phyloP scores from a whole-genome alignment of 805 yeast species.

The Kazachstania martiniae region DNA sequence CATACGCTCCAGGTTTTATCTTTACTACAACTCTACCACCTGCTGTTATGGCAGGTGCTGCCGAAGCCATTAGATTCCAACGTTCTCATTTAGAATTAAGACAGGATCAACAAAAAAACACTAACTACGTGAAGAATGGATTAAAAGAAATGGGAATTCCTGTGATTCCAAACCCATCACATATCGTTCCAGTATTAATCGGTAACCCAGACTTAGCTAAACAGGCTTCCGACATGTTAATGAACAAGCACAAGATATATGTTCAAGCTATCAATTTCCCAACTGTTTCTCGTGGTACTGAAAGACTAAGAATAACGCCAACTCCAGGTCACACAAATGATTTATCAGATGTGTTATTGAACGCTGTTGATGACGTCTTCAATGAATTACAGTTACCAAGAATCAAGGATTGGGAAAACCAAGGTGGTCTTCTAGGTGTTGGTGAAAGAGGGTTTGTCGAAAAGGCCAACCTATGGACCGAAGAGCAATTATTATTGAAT shows the following conservation, averaged over 20 bases:
- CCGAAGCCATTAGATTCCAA: conserved; percentile 77
- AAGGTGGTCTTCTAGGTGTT: conserved; percentile 89
- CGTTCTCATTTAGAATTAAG: conserved; percentile 70
- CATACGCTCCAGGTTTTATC: conserved; percentile 94
- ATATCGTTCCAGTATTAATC: conserved; percentile 88
- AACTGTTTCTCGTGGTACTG: conserved; percentile 91
- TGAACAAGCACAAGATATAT: conserved; percentile 76
- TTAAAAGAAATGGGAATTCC: conserved; percentile 73
- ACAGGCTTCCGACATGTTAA: conserved; percentile 77
- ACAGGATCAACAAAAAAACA: conserved; percentile 72
- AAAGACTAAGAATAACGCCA: conserved; percentile 95
- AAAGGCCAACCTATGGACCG: conserved; percentile 78
- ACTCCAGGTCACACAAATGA: conserved; percentile 90
- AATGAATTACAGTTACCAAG: conserved; percentile 63
- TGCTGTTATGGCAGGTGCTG: conserved; percentile 92
- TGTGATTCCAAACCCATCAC: conserved; percentile 94
- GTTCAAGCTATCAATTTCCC: conserved; percentile 99
- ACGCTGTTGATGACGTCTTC: conserved; percentile 75
- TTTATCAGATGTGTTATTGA: conserved; percentile 63
- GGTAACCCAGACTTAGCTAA: conserved; percentile 94
- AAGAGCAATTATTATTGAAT: conserved; percentile 55
- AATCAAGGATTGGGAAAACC: conserved; percentile 60
- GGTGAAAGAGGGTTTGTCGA: conserved; percentile 43
- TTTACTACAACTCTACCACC: conserved; percentile 97
- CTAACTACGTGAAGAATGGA: conserved; percentile 70